A percentile compares a stretch with the other conserved stretches of the same genome.
These are phyloP conservation scores for Pythium volutum DNA, from an alignment of 352 stramenopile species.

Conservation along the genomic window DNA sequence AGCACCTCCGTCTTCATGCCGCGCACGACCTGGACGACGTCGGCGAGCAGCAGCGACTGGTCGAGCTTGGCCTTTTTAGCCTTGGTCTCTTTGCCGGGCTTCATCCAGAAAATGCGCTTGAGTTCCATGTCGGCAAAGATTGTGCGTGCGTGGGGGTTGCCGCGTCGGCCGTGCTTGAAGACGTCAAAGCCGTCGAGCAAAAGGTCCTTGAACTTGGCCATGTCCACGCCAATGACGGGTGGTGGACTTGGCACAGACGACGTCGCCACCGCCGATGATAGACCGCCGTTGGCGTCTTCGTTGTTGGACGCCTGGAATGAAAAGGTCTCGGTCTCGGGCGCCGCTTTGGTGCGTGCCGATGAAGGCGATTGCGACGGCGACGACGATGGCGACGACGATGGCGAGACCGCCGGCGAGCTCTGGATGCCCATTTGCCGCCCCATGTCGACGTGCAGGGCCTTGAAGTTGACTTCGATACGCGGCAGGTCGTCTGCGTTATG, in stretches of 20 bases:
- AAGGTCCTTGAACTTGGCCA: conserved; percentile 57
- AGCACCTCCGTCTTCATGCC: conserved; percentile 80
- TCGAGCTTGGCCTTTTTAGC: conserved; percentile 67
- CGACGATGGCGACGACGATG: background rate
- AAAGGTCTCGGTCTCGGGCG: background rate
- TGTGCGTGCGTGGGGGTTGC: conserved; percentile 56
- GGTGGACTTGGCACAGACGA: background rate
- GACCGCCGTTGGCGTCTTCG: background rate
- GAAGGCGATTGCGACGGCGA: conserved; percentile 10
- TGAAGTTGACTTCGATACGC: conserved; percentile 18
- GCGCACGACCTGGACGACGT: conserved; percentile 69
- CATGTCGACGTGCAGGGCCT: conserved; percentile 13
- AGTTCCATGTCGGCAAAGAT: conserved; percentile 74
- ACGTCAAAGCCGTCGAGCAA: conserved; percentile 71
- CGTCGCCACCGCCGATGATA: background rate
- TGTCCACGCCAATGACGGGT: conserved; percentile 37
- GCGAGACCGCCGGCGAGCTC: background rate
- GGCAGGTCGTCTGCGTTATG: conserved; percentile 5
- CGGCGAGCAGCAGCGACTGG: conserved; percentile 59
- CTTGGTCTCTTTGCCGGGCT: conserved; percentile 52
- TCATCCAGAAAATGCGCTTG: conserved; percentile 82
- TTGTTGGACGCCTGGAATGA: conserved; percentile 14
- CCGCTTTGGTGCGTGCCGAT: background rate
- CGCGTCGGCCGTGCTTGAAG: conserved; percentile 67
- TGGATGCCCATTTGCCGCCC: background rate